A percentile compares a stretch with the other conserved stretches of the same genome.
phyloP scores from a whole-genome alignment of 2,329 filamentous ascomycete genomes.

The Aspergillus nomiae region DNA sequence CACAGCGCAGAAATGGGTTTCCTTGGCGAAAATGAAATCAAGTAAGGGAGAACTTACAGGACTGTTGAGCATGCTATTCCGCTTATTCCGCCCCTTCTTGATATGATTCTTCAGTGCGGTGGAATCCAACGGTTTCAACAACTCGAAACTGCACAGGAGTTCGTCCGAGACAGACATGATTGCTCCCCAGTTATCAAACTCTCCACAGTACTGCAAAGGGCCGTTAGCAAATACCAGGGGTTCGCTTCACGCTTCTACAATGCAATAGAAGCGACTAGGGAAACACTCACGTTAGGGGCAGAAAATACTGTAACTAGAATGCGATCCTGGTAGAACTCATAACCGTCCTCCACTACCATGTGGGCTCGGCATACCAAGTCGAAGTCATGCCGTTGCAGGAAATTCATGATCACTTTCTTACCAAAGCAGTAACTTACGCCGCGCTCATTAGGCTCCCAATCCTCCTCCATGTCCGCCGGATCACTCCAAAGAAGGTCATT shows the following conservation, averaged over 20 bases:
- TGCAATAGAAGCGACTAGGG: neutral
- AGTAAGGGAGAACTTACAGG: slow-evolving; percentile 66
- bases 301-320: slow-evolving; percentile 96
- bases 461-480: slow-evolving; percentile 94
- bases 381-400: slow-evolving; percentile 91
- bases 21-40: slow-evolving; percentile 24
- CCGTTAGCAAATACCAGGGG: slow-evolving; percentile 24
- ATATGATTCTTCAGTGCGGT: slow-evolving; percentile 97
- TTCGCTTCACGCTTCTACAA: neutral
- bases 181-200: slow-evolving; percentile 98
- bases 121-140: slow-evolving; percentile 93
- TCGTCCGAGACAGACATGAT: slow-evolving; percentile 97
- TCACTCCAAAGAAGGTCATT: slow-evolving; percentile 98
- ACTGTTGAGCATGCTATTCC: slow-evolving; percentile 93
- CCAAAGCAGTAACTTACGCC: slow-evolving; percentile 98
- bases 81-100: slow-evolving; percentile 94
- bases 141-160: slow-evolving; percentile 92
- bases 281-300: slow-evolving; percentile 80
- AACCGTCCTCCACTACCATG: slow-evolving; percentile 99
- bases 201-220: slow-evolving; percentile 80
- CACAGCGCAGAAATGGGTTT: slow-evolving; percentile 20
- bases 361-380: slow-evolving; percentile 96
- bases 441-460: slow-evolving; percentile 97
- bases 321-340: slow-evolving; percentile 97
- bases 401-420: slow-evolving; percentile 97